phyloP scores from a whole-genome alignment of 1,284 basidiomycete species.

The Tylopilus sp. region DNA sequence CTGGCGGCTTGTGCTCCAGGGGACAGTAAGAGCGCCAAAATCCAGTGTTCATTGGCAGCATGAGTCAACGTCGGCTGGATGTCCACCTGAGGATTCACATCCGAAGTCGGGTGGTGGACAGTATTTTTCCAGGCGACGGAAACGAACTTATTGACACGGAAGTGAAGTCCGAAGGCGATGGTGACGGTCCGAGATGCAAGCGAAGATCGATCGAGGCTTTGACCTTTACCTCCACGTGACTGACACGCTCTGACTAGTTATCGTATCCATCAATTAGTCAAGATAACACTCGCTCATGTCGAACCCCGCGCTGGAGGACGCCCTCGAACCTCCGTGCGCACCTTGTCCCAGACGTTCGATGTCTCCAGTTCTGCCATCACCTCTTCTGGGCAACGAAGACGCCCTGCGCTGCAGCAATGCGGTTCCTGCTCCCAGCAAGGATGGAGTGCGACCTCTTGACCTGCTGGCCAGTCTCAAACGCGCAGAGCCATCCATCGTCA shows the following conservation, averaged over 20 bases:
- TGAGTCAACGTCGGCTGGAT: neutral
- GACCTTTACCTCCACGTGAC: constrained; percentile 1
- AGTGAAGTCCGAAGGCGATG: neutral
- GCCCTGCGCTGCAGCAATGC: constrained; percentile 2
- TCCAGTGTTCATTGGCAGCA: neutral
- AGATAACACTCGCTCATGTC: constrained; percentile 2
- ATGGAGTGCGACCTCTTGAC: constrained; percentile 41
- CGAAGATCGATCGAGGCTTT: no score
- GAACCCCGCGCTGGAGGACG: neutral
- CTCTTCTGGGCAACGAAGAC: constrained; percentile 4
- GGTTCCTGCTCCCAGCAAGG: constrained; percentile 1
- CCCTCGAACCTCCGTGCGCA: neutral
- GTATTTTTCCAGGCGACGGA: no score
- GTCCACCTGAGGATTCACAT: neutral
- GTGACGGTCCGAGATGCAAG: no score
- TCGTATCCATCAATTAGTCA: neutral
- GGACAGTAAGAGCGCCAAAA: no score
- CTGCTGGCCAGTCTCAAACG: constrained; percentile 57
- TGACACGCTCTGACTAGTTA: neutral
- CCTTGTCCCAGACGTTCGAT: constrained; percentile 1
- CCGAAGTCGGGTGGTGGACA: no score
- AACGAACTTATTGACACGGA: no score
- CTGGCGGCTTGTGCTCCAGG: no score
- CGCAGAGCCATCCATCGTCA: constrained; percentile 73
- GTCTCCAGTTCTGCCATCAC: constrained; percentile 14